A percentile compares a stretch with the other conserved stretches of the same genome.
Conservation (phyloP, 257 asterid genomes). For the Solanum sitiens region DNA sequence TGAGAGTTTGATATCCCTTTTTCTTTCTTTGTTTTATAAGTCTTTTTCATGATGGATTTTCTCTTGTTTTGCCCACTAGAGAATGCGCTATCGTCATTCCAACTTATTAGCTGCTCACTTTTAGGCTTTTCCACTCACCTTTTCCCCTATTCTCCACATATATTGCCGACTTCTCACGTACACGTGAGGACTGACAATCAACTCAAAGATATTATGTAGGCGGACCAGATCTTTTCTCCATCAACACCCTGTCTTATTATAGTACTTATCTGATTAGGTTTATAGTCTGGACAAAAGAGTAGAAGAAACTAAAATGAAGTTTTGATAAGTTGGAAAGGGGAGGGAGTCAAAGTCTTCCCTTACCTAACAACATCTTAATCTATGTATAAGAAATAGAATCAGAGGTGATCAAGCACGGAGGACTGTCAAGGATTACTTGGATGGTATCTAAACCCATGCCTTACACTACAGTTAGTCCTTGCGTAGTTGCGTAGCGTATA, state of each 20-base stretch:
- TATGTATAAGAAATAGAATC: not conserved
- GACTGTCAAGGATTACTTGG: not conserved
- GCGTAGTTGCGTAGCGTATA: not conserved
- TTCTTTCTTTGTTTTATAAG: no score
- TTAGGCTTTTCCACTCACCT: not conserved
- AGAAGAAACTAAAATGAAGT: not conserved
- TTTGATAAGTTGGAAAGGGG: not conserved
- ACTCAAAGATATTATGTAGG: not conserved
- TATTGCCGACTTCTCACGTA: not conserved
- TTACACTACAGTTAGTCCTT: not conserved
- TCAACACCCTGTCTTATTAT: not conserved
- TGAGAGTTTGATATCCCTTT: not conserved
- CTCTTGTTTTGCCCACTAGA: not conserved
- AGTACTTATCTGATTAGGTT: not conserved
- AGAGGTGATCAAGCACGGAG: not conserved
- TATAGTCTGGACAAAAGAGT: not conserved
- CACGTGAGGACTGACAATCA: not conserved
- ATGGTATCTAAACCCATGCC: not conserved
- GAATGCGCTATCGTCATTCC: not conserved
- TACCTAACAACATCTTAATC: not conserved
- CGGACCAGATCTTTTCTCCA: not conserved
- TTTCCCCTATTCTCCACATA: not conserved
- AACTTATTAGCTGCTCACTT: not conserved
- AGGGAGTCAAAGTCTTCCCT: not conserved
- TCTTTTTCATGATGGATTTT: not conserved